Evolutionary conservation across 768 basidiomycete species (phyloP).

Genomic region (Tubosaeta sp.): DNA sequence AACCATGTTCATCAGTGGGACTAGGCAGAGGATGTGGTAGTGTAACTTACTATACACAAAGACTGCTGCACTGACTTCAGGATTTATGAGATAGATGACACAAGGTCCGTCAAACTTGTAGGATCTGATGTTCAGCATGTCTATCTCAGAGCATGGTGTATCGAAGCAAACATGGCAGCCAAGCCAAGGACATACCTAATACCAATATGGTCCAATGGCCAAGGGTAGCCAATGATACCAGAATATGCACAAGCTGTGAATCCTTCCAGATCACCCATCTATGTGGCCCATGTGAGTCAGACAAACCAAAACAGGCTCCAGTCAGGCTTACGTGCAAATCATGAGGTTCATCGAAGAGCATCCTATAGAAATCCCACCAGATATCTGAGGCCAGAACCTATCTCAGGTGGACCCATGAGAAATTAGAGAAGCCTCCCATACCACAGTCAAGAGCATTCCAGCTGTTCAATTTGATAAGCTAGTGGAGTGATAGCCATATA

Average conservation of each 20-base stretch:
- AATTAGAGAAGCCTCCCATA: not conserved
- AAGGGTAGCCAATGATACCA: constrained; percentile 1
- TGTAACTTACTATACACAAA: constrained; percentile 15
- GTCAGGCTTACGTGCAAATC: constrained; percentile 11
- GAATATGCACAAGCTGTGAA: not conserved
- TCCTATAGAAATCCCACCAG: constrained; percentile 2
- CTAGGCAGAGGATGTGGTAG: not conserved
- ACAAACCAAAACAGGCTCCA: not conserved
- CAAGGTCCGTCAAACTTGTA: constrained; percentile 1
- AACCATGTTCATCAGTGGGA: not conserved
- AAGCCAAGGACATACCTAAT: not conserved
- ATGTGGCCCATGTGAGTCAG: not conserved
- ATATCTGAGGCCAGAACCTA: not conserved
- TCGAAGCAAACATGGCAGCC: not conserved
- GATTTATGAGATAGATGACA: not conserved
- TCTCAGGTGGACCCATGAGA: not conserved
- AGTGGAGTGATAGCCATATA: not conserved
- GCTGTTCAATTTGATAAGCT: not conserved
- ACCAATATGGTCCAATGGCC: constrained; percentile 12
- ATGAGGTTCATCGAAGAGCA: constrained; percentile 15
- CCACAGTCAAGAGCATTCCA: not conserved
- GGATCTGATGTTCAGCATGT: not conserved
- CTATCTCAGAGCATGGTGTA: constrained; percentile 1
- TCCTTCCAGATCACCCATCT: constrained; percentile 17
- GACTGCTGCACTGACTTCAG: not conserved